These are phyloP conservation scores for Helotiales sp. DNA, from an alignment of 2,329 filamentous ascomycete species.

Conservation along the genomic window DNA sequence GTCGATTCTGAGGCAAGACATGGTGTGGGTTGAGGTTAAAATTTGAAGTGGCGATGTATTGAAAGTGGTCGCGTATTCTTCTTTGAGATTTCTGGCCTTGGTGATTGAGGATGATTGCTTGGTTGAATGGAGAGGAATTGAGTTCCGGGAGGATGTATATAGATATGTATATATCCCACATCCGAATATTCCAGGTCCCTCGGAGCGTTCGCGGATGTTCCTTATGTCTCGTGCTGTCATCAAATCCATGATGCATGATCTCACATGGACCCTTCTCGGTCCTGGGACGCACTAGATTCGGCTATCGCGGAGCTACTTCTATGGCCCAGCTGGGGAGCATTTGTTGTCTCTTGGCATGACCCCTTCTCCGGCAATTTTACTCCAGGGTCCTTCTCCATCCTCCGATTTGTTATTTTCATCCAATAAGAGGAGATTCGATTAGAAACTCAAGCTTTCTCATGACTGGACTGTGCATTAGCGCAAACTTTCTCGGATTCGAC, in stretches of 20 bases:
- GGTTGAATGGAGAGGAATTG: background rate
- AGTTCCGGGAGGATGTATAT: background rate
- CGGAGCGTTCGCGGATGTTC: background rate
- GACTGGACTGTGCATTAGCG: background rate
- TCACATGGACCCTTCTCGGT: background rate
- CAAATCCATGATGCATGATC: background rate
- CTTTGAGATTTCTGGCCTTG: background rate
- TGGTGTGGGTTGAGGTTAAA: too few species aligned
- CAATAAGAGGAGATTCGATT: background rate
- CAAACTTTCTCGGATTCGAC: background rate
- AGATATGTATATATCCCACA: background rate
- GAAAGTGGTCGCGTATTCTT: too few species aligned
- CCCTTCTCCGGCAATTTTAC: background rate
- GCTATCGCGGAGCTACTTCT: background rate
- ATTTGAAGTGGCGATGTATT: background rate
- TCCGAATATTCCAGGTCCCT: background rate
- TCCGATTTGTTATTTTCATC: background rate
- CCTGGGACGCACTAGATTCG: background rate
- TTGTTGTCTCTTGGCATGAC: background rate
- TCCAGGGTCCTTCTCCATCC: too few species aligned
- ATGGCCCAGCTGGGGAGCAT: background rate
- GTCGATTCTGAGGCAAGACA: background rate
- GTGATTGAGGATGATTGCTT: background rate
- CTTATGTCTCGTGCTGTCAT: background rate
- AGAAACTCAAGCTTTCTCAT: background rate